Evolutionary conservation across 2,329 filamentous ascomycete genomes (phyloP).

Genomic region (Scleromitrula shiraiana): DNA sequence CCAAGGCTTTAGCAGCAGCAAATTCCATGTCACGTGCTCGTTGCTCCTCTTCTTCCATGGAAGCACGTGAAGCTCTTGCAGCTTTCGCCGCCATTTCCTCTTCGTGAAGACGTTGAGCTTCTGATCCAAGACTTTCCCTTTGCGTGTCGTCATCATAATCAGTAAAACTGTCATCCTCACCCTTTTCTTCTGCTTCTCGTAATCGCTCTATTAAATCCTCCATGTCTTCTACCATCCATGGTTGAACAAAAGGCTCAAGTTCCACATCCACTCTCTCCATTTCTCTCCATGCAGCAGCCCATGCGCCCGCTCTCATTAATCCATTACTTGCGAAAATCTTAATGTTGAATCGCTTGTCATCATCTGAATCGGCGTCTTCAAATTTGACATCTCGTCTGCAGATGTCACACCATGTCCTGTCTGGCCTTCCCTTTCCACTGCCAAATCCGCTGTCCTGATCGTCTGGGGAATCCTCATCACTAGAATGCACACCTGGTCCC

Average conservation of each 20-base stretch:
- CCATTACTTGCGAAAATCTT: conserved; percentile 94
- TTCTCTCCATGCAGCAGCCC: conserved; percentile 89
- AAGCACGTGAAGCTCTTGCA: conserved; percentile 6
- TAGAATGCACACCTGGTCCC: conserved; percentile 36
- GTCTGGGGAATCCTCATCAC: conserved; percentile 24
- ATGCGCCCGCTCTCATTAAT: conserved; percentile 83
- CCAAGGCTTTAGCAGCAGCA: too few species aligned
- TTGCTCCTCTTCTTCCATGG: background rate
- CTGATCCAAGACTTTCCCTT: conserved; percentile 6
- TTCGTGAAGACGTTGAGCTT: conserved; percentile 12
- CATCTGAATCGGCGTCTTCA: conserved; percentile 18
- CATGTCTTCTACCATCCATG: conserved; percentile 50
- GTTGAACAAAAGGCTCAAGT: conserved; percentile 65
- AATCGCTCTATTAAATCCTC: conserved; percentile 39
- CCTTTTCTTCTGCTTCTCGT: conserved; percentile 3
- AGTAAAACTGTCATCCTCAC: conserved; percentile 19
- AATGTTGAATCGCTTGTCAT: conserved; percentile 55
- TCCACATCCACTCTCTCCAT: conserved; percentile 99
- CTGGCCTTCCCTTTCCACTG: conserved; percentile 1
- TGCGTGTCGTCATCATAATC: conserved; percentile 16
- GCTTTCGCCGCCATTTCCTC: conserved; percentile 8
- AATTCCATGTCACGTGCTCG: background rate
- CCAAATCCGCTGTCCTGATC: conserved; percentile 10
- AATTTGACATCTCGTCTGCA: conserved; percentile 27
- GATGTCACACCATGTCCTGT: conserved; percentile 29